Conservation (phyloP, 2,329 filamentous ascomycete species). For the Seiridium unicorne region DNA sequence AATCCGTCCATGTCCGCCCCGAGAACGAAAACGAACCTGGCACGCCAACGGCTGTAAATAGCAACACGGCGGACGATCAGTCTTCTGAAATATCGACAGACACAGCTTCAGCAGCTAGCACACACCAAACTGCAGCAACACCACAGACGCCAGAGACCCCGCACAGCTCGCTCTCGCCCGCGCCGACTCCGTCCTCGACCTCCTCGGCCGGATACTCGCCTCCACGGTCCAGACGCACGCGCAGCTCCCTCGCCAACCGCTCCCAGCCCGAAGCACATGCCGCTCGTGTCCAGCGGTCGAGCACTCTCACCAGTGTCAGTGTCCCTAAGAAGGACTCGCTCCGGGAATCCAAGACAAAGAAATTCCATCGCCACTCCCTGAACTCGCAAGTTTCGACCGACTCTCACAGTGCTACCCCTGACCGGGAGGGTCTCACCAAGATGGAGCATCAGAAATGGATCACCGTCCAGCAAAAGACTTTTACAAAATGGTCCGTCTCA, state of each 20-base stretch:
- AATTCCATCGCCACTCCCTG: conserved; percentile 31
- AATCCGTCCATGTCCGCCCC: neutral
- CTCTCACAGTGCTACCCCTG: conserved; percentile 46
- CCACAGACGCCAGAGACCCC: neutral
- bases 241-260: conserved; percentile 16
- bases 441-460: conserved; percentile 68
- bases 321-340: conserved; percentile 22
- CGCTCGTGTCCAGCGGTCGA: conserved; percentile 44
- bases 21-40: neutral
- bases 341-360: conserved; percentile 21
- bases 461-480: conserved; percentile 95
- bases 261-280: conserved; percentile 41
- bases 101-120: neutral
- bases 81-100: neutral
- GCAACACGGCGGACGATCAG: neutral
- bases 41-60: neutral
- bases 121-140: neutral
- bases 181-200: neutral
- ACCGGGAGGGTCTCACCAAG: conserved; percentile 45
- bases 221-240: conserved; percentile 15
- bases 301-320: conserved; percentile 30
- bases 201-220: neutral
- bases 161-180: neutral
- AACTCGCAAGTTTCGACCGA: conserved; percentile 33
- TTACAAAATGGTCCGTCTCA: conserved; percentile 82